phyloP scores from a whole-genome alignment of 2,329 filamentous ascomycete genomes.

The Phialophora expanda region DNA sequence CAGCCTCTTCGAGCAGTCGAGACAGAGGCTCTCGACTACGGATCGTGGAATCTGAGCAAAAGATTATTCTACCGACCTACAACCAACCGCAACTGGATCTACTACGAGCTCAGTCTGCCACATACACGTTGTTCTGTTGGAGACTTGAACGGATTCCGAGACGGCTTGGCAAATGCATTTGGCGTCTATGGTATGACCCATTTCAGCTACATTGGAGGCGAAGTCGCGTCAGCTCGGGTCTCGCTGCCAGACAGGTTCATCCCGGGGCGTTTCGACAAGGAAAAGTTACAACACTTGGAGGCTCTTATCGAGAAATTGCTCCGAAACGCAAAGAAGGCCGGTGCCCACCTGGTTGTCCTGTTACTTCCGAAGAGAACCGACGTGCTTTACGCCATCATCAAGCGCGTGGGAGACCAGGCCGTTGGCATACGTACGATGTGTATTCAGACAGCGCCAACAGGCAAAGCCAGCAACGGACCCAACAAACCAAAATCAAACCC shows the following conservation, averaged over 20 bases:
- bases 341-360: constrained; percentile 59
- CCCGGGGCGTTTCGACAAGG: too few relatives aligned
- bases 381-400: constrained; percentile 68
- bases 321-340: not conserved
- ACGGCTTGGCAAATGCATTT: not conserved
- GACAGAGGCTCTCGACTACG: too few relatives aligned
- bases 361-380: constrained; percentile 62
- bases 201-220: not conserved
- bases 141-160: not conserved
- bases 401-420: constrained; percentile 69
- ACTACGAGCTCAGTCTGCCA: not conserved
- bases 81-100: not conserved
- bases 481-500: constrained; percentile 7
- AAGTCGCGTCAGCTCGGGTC: too few relatives aligned
- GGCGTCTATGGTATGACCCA: not conserved
- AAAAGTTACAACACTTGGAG: too few relatives aligned
- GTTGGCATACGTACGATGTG: constrained; percentile 68
- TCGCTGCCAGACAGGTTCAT: too few relatives aligned
- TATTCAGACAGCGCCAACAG: constrained; percentile 46
- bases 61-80: too few relatives aligned
- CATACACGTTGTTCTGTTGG: not conserved
- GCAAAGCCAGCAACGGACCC: constrained; percentile 42
- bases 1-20: too few relatives aligned
- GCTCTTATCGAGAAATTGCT: not conserved
- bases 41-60: too few relatives aligned